Conservation (phyloP, 371 early-diverging fungal genomes). For the Lichtheimia ramosa region DNA sequence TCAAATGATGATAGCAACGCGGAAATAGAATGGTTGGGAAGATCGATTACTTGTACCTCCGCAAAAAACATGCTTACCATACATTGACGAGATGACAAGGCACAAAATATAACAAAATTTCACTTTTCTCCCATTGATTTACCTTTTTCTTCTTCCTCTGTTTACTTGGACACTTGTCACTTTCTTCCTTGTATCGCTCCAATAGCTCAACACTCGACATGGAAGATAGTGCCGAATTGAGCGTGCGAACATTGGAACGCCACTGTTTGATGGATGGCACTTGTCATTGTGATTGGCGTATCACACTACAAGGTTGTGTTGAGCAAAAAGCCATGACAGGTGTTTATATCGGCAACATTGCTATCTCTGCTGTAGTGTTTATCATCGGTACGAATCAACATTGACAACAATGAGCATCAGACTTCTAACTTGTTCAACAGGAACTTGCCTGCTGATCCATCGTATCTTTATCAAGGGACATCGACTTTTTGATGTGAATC, state of each 20-base stretch:
- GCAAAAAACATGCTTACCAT: too few relatives aligned
- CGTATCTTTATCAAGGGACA: conserved; percentile 22
- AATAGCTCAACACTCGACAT: too few relatives aligned
- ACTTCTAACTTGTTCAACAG: background rate
- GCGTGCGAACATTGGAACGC: conserved; percentile 13
- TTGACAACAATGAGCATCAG: background rate
- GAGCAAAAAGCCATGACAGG: conserved; percentile 19
- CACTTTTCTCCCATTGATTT: too few relatives aligned
- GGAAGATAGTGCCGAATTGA: too few relatives aligned
- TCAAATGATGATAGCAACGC: too few relatives aligned
- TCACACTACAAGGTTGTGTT: conserved; percentile 23
- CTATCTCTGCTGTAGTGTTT: conserved; percentile 21
- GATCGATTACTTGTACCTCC: too few relatives aligned
- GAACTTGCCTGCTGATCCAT: conserved; percentile 8
- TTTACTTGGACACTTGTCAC: too few relatives aligned
- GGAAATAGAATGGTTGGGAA: too few relatives aligned
- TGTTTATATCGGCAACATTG: conserved; percentile 24
- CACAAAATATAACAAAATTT: too few relatives aligned
- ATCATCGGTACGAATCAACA: conserved; percentile 18
- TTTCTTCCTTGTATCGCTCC: too few relatives aligned
- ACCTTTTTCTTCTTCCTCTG: too few relatives aligned
- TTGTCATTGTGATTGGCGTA: conserved; percentile 32
- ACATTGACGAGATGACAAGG: too few relatives aligned
- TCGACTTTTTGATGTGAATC: conserved; percentile 17
- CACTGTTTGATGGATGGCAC: conserved; percentile 10